Evolutionary conservation across 768 basidiomycete species (phyloP), one percentile per base, ranked within the genome.

Genomic region (Agaricus blazei): DNA sequence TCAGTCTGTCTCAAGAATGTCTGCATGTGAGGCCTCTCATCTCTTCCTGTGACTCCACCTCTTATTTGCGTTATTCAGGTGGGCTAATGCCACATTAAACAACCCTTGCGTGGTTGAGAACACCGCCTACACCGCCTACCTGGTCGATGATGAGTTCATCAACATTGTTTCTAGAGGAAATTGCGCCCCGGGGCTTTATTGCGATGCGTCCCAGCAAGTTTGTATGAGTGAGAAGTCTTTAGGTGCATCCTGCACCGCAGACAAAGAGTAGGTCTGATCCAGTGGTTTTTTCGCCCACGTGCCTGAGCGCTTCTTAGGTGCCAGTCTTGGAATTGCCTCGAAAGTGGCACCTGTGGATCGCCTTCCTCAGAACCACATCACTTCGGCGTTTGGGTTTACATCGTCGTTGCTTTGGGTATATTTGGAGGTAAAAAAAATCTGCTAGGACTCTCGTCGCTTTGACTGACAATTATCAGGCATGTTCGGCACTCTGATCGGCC

Each of bases 91-190:
- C 29, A 88, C 90, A 0, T 68, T 81, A 4, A 84, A 85, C 4
- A 72, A 76, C 46, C 44, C 71, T 27, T 94, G 93, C 62, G 70
- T 77, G 0, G 77, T 87, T 24, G 90, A 94, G 67, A 94, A 95
- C 67, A 88, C 84, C 0, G 78, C 82, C 2, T 94, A 90, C 64
- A 85, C 82, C 45, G 87, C 82, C 0, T 92, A 90, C 64, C 75
- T 80, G 0, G 63, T 75, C 2, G 75, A 71, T 42, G 72, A 72
- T 3, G 84, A 88, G 65, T 90, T 85, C 58, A 78, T 88, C 45
- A 83, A 90, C 66, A 84, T 93, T 51, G 84, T 93, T 2, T 93
- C 91, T 55, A 81, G 91, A 38, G 85, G 80, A 36, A 88, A 93
- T 67, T 96, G 93, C 64, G 75, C 68, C 15, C 67, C 82, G 15